Evolutionary conservation across 768 basidiomycete species (phyloP), one percentile per base, ranked within the genome.

Genomic region (Leucocoprinus sp.): DNA sequence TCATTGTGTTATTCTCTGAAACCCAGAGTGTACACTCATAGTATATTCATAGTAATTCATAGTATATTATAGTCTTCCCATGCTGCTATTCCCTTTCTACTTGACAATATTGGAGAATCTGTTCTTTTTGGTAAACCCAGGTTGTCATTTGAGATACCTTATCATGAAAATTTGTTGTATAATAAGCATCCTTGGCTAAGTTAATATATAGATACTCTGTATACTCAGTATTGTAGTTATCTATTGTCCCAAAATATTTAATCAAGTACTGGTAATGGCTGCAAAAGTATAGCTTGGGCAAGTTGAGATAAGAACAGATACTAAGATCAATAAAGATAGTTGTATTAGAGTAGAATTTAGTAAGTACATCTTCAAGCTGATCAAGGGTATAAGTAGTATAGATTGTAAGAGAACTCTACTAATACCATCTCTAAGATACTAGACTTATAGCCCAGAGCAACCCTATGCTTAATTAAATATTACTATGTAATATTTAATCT

Each of bases 131-230:
- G 34, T 65, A 56, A 1, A 71, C 54, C 65, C 65, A 68, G 1
- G 37, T 9, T 5, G 63, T 64, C 69, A 71, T 71, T 47, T 70
- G 68, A 4, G 45, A 17, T 15, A 54, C 63, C 40, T 67, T 57
- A n/a, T 70, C 64, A 21, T 60, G 60, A 12, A 49, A 50, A 50
- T 69, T 72, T 2, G 62, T 64, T 6, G 62, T 53, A 1, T 45
- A 33, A 42, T 64, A 68, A 3, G 62, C 64, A 36, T 64, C 57
- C 48, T 73, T 70, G 0, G 65, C 58, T 7, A 61, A 52, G 37
- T 70, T 62, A 36, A 71, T 72, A 45, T 74, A 69, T 0, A 69
- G 56, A 0, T 62, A 55, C 48, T 74, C 68, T 1, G 66, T 60
- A 23, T 56, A 55, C 49, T 71, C 59, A 0, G 68, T 72, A 45